Evolutionary conservation across 2,329 filamentous ascomycete genomes (phyloP).

Genomic region (Metarhizium album): DNA sequence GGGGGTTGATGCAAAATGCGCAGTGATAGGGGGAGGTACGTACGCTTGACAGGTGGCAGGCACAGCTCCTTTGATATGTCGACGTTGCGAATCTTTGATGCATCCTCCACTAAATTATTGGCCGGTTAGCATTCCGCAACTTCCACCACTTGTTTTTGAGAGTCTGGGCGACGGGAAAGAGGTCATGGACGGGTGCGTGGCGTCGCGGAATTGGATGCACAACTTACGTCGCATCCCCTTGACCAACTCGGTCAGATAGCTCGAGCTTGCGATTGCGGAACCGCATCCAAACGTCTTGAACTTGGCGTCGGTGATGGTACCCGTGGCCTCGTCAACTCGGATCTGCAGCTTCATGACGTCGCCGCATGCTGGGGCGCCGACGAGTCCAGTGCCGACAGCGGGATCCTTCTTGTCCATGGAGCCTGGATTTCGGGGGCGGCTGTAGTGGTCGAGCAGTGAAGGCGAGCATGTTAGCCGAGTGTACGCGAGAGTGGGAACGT

Average conservation of each 20-base stretch:
- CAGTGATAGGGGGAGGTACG: constrained; percentile 23
- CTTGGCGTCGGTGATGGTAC: constrained; percentile 87
- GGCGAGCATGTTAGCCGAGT: constrained; percentile 5
- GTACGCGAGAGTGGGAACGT: background rate
- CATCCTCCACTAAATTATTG: constrained; percentile 57
- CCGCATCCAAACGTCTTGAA: constrained; percentile 98
- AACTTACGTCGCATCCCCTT: constrained; percentile 63
- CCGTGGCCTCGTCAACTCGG: constrained; percentile 76
- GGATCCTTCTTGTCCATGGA: constrained; percentile 60
- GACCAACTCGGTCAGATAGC: constrained; percentile 89
- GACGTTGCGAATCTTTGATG: constrained; percentile 85
- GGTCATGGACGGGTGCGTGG: background rate
- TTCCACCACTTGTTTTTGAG: background rate
- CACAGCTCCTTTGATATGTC: constrained; percentile 97
- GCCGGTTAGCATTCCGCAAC: background rate
- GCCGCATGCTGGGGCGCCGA: constrained; percentile 79
- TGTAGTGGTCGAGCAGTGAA: constrained; percentile 35
- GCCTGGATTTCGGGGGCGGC: constrained; percentile 43
- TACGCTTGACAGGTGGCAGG: constrained; percentile 77
- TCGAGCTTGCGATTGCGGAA: constrained; percentile 77
- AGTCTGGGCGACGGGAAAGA: background rate
- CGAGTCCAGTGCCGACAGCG: constrained; percentile 84
- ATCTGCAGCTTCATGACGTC: constrained; percentile 80
- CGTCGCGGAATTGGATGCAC: background rate
- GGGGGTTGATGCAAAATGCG: background rate